A percentile compares a stretch with the other conserved stretches of the same genome.
phyloP scores from a whole-genome alignment of 2,329 filamentous ascomycete genomes.

The Chaetomiaceae sp. region DNA sequence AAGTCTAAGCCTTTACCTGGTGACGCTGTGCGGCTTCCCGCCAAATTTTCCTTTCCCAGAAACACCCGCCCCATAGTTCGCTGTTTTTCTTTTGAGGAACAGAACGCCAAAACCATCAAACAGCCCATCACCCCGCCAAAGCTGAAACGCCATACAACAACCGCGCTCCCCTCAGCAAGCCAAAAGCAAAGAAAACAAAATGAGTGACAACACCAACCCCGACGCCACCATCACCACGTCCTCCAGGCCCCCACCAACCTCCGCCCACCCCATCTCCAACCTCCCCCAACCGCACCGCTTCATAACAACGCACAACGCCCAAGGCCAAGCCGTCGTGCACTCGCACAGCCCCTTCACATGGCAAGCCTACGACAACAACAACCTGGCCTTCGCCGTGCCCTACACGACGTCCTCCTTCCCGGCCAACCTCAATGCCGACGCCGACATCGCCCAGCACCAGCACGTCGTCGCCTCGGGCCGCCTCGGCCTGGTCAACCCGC shows the following conservation, averaged over 20 bases:
- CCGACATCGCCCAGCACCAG: constrained; percentile 38
- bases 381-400: constrained; percentile 37
- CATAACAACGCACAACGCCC: constrained; percentile 32
- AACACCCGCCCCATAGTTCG: too few relatives aligned
- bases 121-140: too few relatives aligned
- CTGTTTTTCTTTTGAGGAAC: too few relatives aligned
- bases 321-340: constrained; percentile 36
- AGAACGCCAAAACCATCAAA: too few relatives aligned
- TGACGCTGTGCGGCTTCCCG: too few relatives aligned
- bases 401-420: constrained; percentile 40
- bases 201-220: constrained; percentile 11
- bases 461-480: constrained; percentile 33
- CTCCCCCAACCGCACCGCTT: constrained; percentile 31
- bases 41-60: too few relatives aligned
- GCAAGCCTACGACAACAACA: constrained; percentile 30
- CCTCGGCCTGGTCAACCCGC: constrained; percentile 33
- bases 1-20: too few relatives aligned
- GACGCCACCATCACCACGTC: neutral
- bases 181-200: too few relatives aligned
- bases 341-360: constrained; percentile 28
- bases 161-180: too few relatives aligned
- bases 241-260: too few relatives aligned
- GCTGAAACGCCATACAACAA: too few relatives aligned
- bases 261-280: constrained; percentile 19
- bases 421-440: constrained; percentile 36